Base-by-base conservation (phyloP, 1,284 basidiomycete species). In the Cutaneotrichosporon curvatum region DNA sequence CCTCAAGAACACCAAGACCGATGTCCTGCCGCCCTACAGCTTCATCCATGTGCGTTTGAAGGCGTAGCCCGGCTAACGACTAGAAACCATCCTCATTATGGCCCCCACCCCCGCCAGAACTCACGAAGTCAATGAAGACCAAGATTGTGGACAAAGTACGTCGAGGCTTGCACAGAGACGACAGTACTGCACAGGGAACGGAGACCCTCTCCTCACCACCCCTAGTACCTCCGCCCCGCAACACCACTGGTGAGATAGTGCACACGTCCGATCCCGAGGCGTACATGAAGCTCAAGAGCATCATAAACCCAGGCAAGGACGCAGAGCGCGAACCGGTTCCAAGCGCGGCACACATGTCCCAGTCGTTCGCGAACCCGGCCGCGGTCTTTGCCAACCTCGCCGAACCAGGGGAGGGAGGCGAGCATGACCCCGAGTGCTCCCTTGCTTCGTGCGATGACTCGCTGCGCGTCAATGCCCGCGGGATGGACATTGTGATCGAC, bases 41-140 rank as follows among this genome's bases (percentile, higher is more conserved):
- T 72, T 73, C 51, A 67, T 72, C 11, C 71, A 72, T 47, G 66
- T 71, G 34, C 39, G 63, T 52, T n/a, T n/a, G 7, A 14, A 12
- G 36, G 8, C 0, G 21, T 21, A 4, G 9, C 36, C 25, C 5
- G n/a, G 22, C 55, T 57, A 12, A 52, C 38, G 15, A 15, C 82
- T 81, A 89, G 72, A 91, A 89, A 64, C 90, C 90, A 0, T 90
- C 85, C 38, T 79, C 82, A 2, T 74, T 95, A 7, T 96, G 91
- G 91, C 91, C 91, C 1, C 89, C 90, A 1, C 90, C 91, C 0
- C 76, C 85, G 1, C 79, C 84, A 19, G 84, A 84, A 43, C 68
- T 87, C 28, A 83, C 82, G 8, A 72, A 63, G 18, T 71, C 70
- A 33, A 80, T 89, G 15, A 85, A 82, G 53, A 75, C 76, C 10